Evolutionary conservation across 345 rosid species (phyloP).

Genomic region (Toxicodendron radicans): DNA sequence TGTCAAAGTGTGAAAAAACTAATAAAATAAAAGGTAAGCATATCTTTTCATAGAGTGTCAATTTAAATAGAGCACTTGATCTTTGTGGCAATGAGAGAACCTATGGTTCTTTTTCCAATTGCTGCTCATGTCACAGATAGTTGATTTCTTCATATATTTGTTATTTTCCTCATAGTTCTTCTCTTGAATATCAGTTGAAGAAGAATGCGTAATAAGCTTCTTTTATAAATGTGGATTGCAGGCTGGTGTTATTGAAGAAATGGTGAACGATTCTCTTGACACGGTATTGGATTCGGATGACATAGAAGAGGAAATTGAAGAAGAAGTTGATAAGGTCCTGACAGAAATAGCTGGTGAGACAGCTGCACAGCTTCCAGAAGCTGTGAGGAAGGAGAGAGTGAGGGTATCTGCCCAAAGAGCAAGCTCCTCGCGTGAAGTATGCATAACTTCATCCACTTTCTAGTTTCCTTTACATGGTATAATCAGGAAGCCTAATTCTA

Average conservation of each 20-base stretch:
- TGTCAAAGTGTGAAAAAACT: not conserved
- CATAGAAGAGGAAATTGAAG: constrained; percentile 50
- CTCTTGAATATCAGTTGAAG: not conserved
- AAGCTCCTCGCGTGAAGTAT: constrained; percentile 32
- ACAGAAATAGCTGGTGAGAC: constrained; percentile 55
- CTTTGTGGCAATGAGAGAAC: not conserved
- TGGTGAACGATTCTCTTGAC: constrained; percentile 44
- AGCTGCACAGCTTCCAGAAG: constrained; percentile 45
- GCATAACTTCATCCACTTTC: not conserved
- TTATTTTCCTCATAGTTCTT: not conserved
- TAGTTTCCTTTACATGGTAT: not conserved
- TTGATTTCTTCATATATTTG: constrained; percentile 1
- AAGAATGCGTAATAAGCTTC: not conserved
- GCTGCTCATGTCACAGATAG: not conserved
- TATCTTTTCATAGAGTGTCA: not conserved
- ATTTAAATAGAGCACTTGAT: not conserved
- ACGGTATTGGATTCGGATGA: constrained; percentile 50
- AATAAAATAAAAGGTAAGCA: not conserved
- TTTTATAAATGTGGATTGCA: constrained; percentile 16
- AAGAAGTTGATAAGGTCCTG: constrained; percentile 52
- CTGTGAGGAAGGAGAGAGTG: constrained; percentile 32
- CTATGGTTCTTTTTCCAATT: not conserved
- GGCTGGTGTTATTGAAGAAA: constrained; percentile 56
- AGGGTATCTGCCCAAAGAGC: constrained; percentile 22
- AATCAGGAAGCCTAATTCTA: not conserved